A percentile compares a stretch with the other conserved stretches of the same genome.
phyloP scores from a whole-genome alignment of 371 early-diverging fungal genomes.

The Batkoa obscura region DNA sequence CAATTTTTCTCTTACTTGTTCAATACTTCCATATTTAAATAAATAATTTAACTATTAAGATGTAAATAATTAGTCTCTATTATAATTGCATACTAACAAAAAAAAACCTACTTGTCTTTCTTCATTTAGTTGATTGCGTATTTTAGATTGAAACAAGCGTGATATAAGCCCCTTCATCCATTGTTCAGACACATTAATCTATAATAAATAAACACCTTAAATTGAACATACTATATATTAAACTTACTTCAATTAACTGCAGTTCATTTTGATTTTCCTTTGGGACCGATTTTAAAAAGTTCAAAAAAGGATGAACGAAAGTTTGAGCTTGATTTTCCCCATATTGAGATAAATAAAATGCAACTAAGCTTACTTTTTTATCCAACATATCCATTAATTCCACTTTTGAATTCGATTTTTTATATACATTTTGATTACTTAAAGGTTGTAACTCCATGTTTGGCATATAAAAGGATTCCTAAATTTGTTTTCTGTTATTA shows the following conservation, averaged over 20 bases:
- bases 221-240: background rate
- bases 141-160: background rate
- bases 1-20: background rate
- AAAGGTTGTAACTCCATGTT: background rate
- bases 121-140: background rate
- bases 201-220: background rate
- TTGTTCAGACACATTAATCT: constrained; percentile 3
- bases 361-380: background rate
- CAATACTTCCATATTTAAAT: background rate
- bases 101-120: background rate
- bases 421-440: background rate
- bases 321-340: background rate
- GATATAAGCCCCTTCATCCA: background rate
- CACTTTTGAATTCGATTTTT: background rate
- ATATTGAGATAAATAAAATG: constrained; percentile 1
- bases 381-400: background rate
- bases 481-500: background rate
- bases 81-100: background rate
- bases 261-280: background rate
- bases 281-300: too few relatives aligned
- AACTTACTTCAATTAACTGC: constrained; percentile 3
- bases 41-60: background rate
- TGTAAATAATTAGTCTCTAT: background rate
- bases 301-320: background rate
- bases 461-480: constrained; percentile 1